Evolutionary conservation across 805 yeast species (phyloP).

Genomic region (Candida ovalis): DNA sequence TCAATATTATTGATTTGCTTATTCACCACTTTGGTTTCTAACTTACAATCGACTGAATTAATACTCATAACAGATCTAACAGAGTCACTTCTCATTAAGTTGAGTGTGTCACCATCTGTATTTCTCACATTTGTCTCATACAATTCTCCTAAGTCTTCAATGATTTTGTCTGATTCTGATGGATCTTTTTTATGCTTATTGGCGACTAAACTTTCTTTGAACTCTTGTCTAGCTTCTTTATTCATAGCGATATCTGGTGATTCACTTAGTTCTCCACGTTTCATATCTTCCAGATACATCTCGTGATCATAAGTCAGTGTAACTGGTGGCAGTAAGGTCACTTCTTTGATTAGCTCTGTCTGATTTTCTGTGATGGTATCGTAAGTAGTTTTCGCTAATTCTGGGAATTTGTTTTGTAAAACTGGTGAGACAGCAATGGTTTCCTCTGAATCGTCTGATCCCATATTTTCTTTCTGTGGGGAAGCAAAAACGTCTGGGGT

Average conservation of each 20-base stretch:
- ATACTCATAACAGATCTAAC: slow-evolving; percentile 28
- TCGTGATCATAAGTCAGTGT: slow-evolving; percentile 26
- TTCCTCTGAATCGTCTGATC: slow-evolving; percentile 30
- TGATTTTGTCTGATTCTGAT: slow-evolving; percentile 23
- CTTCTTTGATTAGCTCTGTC: background rate
- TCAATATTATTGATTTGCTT: slow-evolving; percentile 13
- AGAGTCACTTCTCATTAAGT: slow-evolving; percentile 28
- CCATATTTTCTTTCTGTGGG: slow-evolving; percentile 16
- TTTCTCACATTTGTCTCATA: slow-evolving; percentile 34
- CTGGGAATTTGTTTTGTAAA: slow-evolving; percentile 9
- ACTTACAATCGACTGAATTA: slow-evolving; percentile 24
- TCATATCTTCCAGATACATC: slow-evolving; percentile 24
- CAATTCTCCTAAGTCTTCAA: slow-evolving; percentile 29
- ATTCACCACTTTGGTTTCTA: slow-evolving; percentile 21
- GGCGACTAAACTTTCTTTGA: slow-evolving; percentile 13
- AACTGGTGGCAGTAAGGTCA: slow-evolving; percentile 4
- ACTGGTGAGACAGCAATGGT: slow-evolving; percentile 25
- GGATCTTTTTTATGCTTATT: slow-evolving; percentile 6
- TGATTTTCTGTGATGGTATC: slow-evolving; percentile 7
- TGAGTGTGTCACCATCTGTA: slow-evolving; percentile 21
- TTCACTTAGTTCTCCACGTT: slow-evolving; percentile 19
- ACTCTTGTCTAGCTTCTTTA: slow-evolving; percentile 9
- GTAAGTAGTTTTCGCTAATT: slow-evolving; percentile 23
- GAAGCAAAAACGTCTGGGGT: slow-evolving; percentile 11
- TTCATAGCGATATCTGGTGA: slow-evolving; percentile 14